Conservation (phyloP, 305 asterid species). For the Fraxinus latifolia region DNA sequence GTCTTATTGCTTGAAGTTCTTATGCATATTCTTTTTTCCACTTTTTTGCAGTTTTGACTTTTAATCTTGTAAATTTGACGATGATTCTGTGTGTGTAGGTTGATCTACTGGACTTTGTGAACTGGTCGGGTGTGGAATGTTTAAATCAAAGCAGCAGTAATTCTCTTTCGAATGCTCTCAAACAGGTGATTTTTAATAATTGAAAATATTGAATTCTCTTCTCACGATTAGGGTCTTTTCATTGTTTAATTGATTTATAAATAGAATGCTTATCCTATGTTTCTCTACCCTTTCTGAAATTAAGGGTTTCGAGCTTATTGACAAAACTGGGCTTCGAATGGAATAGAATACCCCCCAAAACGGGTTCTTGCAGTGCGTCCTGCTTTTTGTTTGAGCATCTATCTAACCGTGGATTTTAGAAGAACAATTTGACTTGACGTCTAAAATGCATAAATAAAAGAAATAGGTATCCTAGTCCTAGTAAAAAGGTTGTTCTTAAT, state of each 20-base stretch:
- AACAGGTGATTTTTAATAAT: slow-evolving; percentile 46
- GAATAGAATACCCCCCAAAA: neutral
- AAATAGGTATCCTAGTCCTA: neutral
- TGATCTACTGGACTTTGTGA: slow-evolving; percentile 76
- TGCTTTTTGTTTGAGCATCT: neutral
- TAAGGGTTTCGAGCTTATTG: neutral
- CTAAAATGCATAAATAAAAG: neutral
- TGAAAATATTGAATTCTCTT: neutral
- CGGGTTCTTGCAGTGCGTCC: neutral
- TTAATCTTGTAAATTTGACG: neutral
- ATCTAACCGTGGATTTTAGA: neutral
- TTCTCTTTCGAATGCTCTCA: slow-evolving; percentile 76
- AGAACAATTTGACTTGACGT: neutral
- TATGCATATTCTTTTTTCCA: neutral
- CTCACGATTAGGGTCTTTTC: slow-evolving; percentile 18
- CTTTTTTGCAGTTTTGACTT: neutral
- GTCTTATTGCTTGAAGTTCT: neutral
- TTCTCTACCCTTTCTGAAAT: neutral
- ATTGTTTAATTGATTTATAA: neutral
- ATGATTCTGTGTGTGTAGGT: slow-evolving; percentile 38
- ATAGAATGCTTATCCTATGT: neutral
- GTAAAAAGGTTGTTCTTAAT: neutral
- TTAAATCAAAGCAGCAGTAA: slow-evolving; percentile 64
- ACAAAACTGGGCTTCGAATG: neutral
- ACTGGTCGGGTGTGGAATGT: slow-evolving; percentile 94